Evolutionary conservation across 1,139 yeast genomes (phyloP).

Genomic region (Komagataea norvegica): DNA sequence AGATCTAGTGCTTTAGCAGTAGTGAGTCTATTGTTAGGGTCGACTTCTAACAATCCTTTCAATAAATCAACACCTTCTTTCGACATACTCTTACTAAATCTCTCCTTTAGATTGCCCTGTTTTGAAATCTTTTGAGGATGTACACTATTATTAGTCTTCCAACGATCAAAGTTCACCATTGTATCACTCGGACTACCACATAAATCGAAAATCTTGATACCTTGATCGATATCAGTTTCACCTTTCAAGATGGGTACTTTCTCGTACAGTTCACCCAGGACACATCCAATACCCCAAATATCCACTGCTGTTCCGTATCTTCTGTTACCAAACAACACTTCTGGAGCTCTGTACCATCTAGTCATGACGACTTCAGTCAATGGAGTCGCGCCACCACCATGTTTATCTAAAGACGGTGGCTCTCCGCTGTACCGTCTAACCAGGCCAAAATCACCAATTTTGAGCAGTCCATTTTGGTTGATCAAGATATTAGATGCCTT

Average conservation of each 20-base stretch:
- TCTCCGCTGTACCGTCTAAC: slow-evolving; percentile 78
- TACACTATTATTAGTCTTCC: slow-evolving; percentile 13
- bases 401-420: slow-evolving; percentile 47
- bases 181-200: slow-evolving; percentile 73
- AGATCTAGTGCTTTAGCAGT: slow-evolving; percentile 76
- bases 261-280: slow-evolving; percentile 84
- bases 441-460: slow-evolving; percentile 90
- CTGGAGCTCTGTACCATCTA: slow-evolving; percentile 97
- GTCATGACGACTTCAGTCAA: slow-evolving; percentile 94
- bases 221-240: slow-evolving; percentile 84
- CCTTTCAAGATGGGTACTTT: slow-evolving; percentile 84
- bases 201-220: slow-evolving; percentile 70
- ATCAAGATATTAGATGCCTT: slow-evolving; percentile 90
- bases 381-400: slow-evolving; percentile 66
- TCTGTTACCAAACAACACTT: slow-evolving; percentile 78
- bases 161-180: slow-evolving; percentile 59
- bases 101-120: slow-evolving; percentile 47
- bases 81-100: slow-evolving; percentile 36
- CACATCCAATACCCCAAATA: slow-evolving; percentile 97
- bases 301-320: slow-evolving; percentile 86
- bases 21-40: slow-evolving; percentile 70
- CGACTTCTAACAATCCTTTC: slow-evolving; percentile 50
- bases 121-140: slow-evolving; percentile 33
- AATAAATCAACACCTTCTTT: slow-evolving; percentile 39
- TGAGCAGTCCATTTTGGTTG: slow-evolving; percentile 69